Base-by-base conservation (phyloP, 176 grass and related monocot genomes). In the Phoenix dactylifera region DNA sequence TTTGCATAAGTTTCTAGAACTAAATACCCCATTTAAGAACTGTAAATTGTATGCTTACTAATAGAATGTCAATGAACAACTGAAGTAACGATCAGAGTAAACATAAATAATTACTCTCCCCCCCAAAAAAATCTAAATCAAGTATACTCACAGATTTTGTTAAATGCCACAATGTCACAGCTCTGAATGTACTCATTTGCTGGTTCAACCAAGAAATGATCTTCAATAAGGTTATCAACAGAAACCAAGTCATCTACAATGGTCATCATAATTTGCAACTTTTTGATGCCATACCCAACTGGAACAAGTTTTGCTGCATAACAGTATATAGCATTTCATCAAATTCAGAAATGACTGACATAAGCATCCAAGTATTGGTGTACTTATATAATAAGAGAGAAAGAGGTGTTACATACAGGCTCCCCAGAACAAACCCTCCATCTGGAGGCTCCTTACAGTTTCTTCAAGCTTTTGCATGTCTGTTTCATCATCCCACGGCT, bases 231-330 rank as follows among this genome's bases (percentile, higher is more conserved):
- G 28, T 22, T 50, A 63, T 98, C 93, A 1, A 98, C 88, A 29
- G 93, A 98, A 12, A 98, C 93, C 12, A 92, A 83, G 5, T 98
- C 93, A 59, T 98, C 93, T 7, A 98, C 60, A 20, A 98, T 98
- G 26, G 84, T 92, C 93, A 98, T 86, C 87, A 98, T 98, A 70
- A 98, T 98, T 52, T 92, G 87, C 57, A 98, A 18, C 76, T 98
- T 98, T 79, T 98, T 98, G 52, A 98, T 92, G 30, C 93, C 93
- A 67, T 98, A 98, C 7, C 93, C 93, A 67, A 98, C 93, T 0
- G 93, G 76, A 24, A 76, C 88, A 70, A 98, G 79, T 50, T 98
- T 92, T 67, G 93, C 92, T 97, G 81, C 70, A 75, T 48, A 12
- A 44, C 0, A 12, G 35, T 44, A 44, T 10, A 39, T 44, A 44